phyloP scores from a whole-genome alignment of 2,329 filamentous ascomycete genomes.

The Alternaria postmessia region DNA sequence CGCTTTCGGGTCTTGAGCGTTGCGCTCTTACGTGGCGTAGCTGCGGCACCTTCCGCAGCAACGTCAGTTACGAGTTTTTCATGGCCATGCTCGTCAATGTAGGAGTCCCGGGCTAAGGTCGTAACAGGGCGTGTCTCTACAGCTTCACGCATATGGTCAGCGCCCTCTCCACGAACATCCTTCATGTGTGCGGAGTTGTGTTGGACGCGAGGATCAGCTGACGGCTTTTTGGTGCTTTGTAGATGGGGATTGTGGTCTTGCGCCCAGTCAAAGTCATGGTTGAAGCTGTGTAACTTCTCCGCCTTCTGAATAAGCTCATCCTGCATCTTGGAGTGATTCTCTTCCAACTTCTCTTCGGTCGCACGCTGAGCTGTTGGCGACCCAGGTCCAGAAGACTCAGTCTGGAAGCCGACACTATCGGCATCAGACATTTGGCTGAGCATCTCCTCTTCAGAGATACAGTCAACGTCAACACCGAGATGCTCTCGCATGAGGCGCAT shows the following conservation, averaged over 20 bases:
- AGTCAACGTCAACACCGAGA: constrained; percentile 92
- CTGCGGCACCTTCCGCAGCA: constrained; percentile 63
- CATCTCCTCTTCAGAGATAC: constrained; percentile 62
- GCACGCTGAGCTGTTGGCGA: constrained; percentile 46
- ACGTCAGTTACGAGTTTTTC: constrained; percentile 76
- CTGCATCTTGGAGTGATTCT: constrained; percentile 55
- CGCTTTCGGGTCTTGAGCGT: constrained; percentile 43
- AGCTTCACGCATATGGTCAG: constrained; percentile 72
- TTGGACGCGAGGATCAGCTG: constrained; percentile 66
- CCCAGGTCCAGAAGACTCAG: constrained; percentile 45
- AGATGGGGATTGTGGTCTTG: constrained; percentile 66
- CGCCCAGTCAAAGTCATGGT: constrained; percentile 75
- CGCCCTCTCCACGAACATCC: constrained; percentile 80
- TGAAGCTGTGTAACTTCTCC: constrained; percentile 72
- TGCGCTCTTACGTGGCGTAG: constrained; percentile 58
- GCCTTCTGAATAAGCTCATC: constrained; percentile 66
- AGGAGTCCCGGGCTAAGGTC: constrained; percentile 74
- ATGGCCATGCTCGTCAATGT: constrained; percentile 67
- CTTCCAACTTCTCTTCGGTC: constrained; percentile 51
- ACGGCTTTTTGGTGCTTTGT: constrained; percentile 62
- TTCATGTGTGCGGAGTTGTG: constrained; percentile 70
- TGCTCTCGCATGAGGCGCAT: constrained; percentile 97
- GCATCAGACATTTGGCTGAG: constrained; percentile 55
- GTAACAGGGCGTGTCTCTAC: constrained; percentile 63
- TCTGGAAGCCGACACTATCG: constrained; percentile 71